A percentile compares a stretch with the other conserved stretches of the same genome.
Evolutionary conservation across 805 yeast species (phyloP).

Genomic region (Middelhovenomyces tepae): DNA sequence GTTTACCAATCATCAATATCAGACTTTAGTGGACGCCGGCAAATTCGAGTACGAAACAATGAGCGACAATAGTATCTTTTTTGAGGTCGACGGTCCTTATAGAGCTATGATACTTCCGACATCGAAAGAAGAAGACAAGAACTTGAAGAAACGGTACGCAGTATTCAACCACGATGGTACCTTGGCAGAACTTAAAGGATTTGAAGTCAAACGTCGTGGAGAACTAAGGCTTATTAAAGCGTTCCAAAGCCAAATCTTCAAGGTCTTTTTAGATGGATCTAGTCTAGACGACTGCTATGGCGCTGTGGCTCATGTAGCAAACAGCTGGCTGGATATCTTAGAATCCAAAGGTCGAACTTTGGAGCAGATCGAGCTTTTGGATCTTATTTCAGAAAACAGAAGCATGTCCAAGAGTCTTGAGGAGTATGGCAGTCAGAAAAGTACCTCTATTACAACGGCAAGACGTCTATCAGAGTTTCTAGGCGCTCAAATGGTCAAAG

Average conservation of each 20-base stretch:
- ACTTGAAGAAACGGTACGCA: constrained; percentile 91
- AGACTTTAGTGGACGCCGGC: constrained; percentile 66
- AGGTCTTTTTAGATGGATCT: constrained; percentile 78
- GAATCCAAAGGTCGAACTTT: constrained; percentile 79
- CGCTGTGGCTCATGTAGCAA: constrained; percentile 88
- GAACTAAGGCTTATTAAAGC: constrained; percentile 88
- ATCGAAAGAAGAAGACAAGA: constrained; percentile 91
- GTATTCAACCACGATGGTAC: constrained; percentile 94
- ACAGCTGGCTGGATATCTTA: constrained; percentile 90
- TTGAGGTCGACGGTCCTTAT: constrained; percentile 98
- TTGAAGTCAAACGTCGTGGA: constrained; percentile 94
- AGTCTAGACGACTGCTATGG: constrained; percentile 71
- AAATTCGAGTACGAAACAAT: constrained; percentile 61
- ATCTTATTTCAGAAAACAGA: constrained; percentile 90
- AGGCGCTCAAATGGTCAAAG: constrained; percentile 94
- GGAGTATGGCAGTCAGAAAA: constrained; percentile 84
- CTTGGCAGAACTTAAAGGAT: constrained; percentile 91
- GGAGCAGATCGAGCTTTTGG: constrained; percentile 90
- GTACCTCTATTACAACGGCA: constrained; percentile 95
- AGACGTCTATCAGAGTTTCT: constrained; percentile 85
- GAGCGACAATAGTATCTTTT: constrained; percentile 90
- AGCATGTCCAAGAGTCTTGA: constrained; percentile 86
- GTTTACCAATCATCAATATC: constrained; percentile 93
- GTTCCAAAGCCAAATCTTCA: constrained; percentile 91
- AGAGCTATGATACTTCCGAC: constrained; percentile 96